These are phyloP conservation scores for Ganoderma boninense DNA, from an alignment of 1,284 basidiomycete genomes.

Conservation along the genomic window DNA sequence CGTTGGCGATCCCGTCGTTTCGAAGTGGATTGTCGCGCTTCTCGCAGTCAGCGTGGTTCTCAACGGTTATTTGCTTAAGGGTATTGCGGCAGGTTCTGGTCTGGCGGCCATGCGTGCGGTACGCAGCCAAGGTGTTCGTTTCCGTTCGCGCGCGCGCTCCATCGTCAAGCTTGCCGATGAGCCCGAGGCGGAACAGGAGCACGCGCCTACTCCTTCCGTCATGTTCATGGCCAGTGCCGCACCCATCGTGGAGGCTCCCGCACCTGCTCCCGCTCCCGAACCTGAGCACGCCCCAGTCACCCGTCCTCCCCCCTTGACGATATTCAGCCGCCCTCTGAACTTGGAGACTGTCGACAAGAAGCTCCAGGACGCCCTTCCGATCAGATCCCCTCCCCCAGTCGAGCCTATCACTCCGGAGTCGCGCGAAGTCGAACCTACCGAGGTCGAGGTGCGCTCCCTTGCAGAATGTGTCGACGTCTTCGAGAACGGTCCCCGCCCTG, in stretches of 20 bases:
- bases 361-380: constrained; percentile 42
- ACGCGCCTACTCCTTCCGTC: constrained; percentile 26
- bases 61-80: constrained; percentile 95
- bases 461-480: constrained; percentile 89
- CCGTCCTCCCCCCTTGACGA: constrained; percentile 33
- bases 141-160: constrained; percentile 39
- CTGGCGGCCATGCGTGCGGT: constrained; percentile 38
- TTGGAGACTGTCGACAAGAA: constrained; percentile 46
- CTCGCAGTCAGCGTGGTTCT: constrained; percentile 90
- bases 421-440: constrained; percentile 16
- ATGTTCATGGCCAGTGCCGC: constrained; percentile 30
- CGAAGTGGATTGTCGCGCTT: constrained; percentile 95
- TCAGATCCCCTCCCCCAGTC: constrained; percentile 29
- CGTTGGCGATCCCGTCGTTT: constrained; percentile 94
- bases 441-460: constrained; percentile 57
- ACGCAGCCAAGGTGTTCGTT: constrained; percentile 37
- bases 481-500: constrained; percentile 82
- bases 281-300: constrained; percentile 32
- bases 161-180: constrained; percentile 35
- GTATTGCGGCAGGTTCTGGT: constrained; percentile 58
- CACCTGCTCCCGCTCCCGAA: constrained; percentile 19
- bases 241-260: constrained; percentile 25
- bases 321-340: constrained; percentile 39
- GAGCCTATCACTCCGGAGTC: constrained; percentile 31
- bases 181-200: constrained; percentile 37